Evolutionary conservation across 768 basidiomycete genomes (phyloP), one percentile per base, ranked within the genome.

Genomic region (Psilocybe azurescens): DNA sequence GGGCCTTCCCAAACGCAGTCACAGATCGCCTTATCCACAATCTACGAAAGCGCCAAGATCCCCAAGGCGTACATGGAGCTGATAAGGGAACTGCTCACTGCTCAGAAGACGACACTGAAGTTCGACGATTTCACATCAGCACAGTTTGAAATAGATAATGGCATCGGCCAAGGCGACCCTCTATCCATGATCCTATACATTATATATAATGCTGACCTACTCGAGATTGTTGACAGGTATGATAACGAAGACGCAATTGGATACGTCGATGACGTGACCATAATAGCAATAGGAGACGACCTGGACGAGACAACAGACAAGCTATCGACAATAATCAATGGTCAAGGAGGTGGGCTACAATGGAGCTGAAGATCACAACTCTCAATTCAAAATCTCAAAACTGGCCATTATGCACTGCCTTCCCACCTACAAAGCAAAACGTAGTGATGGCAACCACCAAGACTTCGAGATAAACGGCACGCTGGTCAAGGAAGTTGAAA

Each of bases 1-100:
- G 65, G 81, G 79, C 81, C 0, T 83, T 81, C 63, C 81, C 78
- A 0, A 81, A 75, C 55, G 75, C 73, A 0, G 74, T 73, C 8
- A 70, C 62, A 0, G 72, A 72, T 1, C 52, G 62, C 0, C 74
- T 81, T 0, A 41, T 74, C 0, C 73, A 78, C 60, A 74, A 78
- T 62, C 65, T 81, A 62, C 58, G 62, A 5, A 67, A 64, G 52
- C 36, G 68, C 0, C 0, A 13, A 75, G 0, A 69, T 78, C 0
- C 74, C 79, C 0, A 32, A 54, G 2, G 47, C 36, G 6, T 72
- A 72, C 41, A 58, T 75, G 0, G 28, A 65, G 0, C 72, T 67
- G 53, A 54, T 71, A 0, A 18, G 36, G 13, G 55, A 61, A 3
- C 18, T 47, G 1, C 68, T 74, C 63, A 74, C 50, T 5, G 61